Evolutionary conservation across 345 rosid species (phyloP), one percentile per base, ranked within the genome.

Genomic region (Euphorbia tirucalli): DNA sequence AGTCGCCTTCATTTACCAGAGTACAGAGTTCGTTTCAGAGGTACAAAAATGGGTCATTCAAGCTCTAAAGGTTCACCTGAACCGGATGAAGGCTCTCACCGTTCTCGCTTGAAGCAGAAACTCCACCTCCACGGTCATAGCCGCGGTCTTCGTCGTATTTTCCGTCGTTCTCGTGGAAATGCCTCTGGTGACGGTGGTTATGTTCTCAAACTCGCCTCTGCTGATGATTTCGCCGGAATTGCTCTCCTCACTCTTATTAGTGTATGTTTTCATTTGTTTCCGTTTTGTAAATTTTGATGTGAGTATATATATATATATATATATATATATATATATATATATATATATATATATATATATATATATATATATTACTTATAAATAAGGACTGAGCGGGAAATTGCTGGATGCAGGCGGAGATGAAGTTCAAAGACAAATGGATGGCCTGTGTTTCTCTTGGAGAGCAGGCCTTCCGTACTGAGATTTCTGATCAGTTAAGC

Each of bases 361-460:
- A n/a, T n/a, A n/a, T n/a, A n/a, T n/a, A n/a, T n/a, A n/a, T 49
- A 50, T 16, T 18, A 50, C 14, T 35, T 35, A 3, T 35, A 3
- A 19, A 19, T 52, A 21, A n/a, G 25, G 11, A 56, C 78, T 24
- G 0, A 50, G 21, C 41, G 9, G 60, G 7, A 1, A 32, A 15
- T 35, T 39, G n/a, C 28, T 70, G 22, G 7, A 21, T 73, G 14
- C 67, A 90, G 97, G 97, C 96, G 75, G 89, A 92, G 77, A 83
- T 94, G 96, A 81, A 79, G 69, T 84, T 89, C 44, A 87, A 86
- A 77, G 98, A 92, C 85, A 90, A 81, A 70, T 94, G 98, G 97
- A 83, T 89, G 16, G 96, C 92, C 4, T 92, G 97, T 69, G 91
- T 89, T 76, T 90, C 97, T 4, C 81, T 94, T 31, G 98, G 98